phyloP scores from a whole-genome alignment of 352 stramenopile species.

The Thalassiosira delicatula region DNA sequence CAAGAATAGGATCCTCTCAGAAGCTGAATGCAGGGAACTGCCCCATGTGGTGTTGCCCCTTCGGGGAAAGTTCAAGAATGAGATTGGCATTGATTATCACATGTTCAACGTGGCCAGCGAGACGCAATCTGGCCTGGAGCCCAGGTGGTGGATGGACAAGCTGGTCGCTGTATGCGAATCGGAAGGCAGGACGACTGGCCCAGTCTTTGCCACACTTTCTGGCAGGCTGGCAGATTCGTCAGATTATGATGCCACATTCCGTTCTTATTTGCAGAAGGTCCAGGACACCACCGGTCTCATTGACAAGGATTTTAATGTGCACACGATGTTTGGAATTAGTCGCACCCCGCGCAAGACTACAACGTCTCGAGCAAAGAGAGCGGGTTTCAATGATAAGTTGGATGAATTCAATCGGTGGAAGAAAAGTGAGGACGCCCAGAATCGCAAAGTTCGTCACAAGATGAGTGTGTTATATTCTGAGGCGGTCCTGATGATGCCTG shows the following conservation, averaged over 20 bases:
- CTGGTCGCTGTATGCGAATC: not conserved
- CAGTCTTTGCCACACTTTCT: constrained; percentile 16
- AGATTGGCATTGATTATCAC: constrained; percentile 6
- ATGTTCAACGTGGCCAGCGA: constrained; percentile 3
- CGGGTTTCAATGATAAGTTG: constrained; percentile 7
- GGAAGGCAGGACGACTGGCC: not conserved
- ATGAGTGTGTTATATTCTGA: constrained; percentile 32
- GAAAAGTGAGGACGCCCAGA: constrained; percentile 3
- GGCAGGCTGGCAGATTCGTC: not conserved
- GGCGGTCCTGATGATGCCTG: constrained; percentile 25
- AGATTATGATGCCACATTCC: constrained; percentile 34
- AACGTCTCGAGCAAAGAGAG: not conserved
- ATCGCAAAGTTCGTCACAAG: not conserved
- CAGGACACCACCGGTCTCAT: constrained; percentile 13
- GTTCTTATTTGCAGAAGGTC: constrained; percentile 1
- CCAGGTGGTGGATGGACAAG: constrained; percentile 20
- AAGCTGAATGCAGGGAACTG: constrained; percentile 8
- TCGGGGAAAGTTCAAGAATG: constrained; percentile 26
- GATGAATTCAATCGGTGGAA: constrained; percentile 41
- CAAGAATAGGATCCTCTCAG: not conserved
- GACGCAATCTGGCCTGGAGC: not conserved
- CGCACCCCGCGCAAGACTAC: constrained; percentile 25
- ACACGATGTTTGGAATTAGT: not conserved
- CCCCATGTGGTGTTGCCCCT: constrained; percentile 20
- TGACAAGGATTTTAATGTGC: constrained; percentile 1